Base-by-base conservation (phyloP, 768 basidiomycete genomes). In the Suillus weaverae region DNA sequence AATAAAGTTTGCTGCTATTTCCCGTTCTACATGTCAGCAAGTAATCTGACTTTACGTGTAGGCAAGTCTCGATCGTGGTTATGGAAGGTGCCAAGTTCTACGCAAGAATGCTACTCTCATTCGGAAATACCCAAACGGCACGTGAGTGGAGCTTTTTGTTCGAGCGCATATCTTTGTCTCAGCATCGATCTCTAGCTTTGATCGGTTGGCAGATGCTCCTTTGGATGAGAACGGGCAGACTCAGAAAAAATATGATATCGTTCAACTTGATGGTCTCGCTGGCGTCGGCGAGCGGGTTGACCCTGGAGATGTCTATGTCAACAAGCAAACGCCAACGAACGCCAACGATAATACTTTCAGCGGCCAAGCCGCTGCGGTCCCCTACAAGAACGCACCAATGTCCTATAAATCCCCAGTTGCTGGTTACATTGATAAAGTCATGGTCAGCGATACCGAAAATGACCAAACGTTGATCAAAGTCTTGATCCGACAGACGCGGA, bases 381-480 rank as follows among this genome's bases (percentile, higher is more conserved):
- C 90, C 1, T 99, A 96, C 83, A 94, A 94, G 72, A 95, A 97
- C 70, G 84, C 92, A 2, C 95, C 96, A 0, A 87, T 99, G 85
- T 85, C 85, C 32, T 97, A 99, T 81, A 98, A 98, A 76, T 90
- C 92, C 3, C 94, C 97, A 10, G 89, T 97, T 41, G 89, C 94
- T 5, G 94, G 94, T 22, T 89, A 95, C 72, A 90, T 99, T 69
- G 97, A 99, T 85, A 98, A 99, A 77, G 94, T 99, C 71, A 88
- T 99, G 88, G 86, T 99, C 68, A 96, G 93, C 66, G 95, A 98
- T 74, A 96, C 94, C 10, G 97, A 99, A 71, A 94, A 93, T 71
- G 96, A 98, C 77, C 94, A 97, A 76, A 94, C 92, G 18, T 81
- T 99, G 66, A 92, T 99, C 83, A 99, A 99, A 79, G 95, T 99